These are phyloP conservation scores for Magnusiomyces fungicola DNA, from an alignment of 1,139 yeast species.

Conservation along the genomic window DNA sequence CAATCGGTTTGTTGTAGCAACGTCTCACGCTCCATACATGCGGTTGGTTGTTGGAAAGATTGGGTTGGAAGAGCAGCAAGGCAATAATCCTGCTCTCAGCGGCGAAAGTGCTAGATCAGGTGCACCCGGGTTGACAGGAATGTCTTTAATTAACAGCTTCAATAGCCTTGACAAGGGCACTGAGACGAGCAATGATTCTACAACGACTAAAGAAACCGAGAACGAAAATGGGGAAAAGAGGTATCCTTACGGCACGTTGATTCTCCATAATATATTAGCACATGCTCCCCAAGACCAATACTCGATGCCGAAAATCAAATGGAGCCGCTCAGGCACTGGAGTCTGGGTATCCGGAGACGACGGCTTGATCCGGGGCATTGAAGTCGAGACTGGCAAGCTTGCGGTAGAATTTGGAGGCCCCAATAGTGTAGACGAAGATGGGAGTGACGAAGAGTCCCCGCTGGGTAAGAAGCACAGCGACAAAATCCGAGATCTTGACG, in stretches of 20 bases:
- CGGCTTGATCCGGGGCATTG: slow-evolving; percentile 48
- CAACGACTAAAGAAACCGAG: neutral
- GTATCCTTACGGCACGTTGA: neutral
- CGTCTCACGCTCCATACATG: slow-evolving; percentile 12
- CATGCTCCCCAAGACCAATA: slow-evolving; percentile 13
- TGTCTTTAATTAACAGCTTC: no score
- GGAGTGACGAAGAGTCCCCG: neutral
- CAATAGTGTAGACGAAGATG: neutral
- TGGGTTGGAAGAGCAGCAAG: neutral
- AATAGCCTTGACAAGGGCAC: no score
- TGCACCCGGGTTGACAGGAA: neutral
- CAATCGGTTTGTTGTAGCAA: slow-evolving; percentile 9
- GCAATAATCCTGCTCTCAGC: neutral
- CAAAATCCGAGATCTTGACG: slow-evolving; percentile 45
- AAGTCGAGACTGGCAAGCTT: slow-evolving; percentile 20
- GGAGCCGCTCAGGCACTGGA: slow-evolving; percentile 33
- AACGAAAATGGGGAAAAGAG: neutral
- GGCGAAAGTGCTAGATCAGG: neutral
- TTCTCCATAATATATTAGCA: slow-evolving; percentile 6
- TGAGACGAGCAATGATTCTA: neutral
- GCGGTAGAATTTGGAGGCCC: slow-evolving; percentile 17
- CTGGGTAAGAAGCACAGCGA: neutral
- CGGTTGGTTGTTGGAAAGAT: slow-evolving; percentile 10
- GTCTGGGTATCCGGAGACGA: slow-evolving; percentile 66
- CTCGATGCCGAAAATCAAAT: slow-evolving; percentile 10